Evolutionary conservation across 306 rosid genomes (phyloP).

Genomic region (Crataegus laevigata): DNA sequence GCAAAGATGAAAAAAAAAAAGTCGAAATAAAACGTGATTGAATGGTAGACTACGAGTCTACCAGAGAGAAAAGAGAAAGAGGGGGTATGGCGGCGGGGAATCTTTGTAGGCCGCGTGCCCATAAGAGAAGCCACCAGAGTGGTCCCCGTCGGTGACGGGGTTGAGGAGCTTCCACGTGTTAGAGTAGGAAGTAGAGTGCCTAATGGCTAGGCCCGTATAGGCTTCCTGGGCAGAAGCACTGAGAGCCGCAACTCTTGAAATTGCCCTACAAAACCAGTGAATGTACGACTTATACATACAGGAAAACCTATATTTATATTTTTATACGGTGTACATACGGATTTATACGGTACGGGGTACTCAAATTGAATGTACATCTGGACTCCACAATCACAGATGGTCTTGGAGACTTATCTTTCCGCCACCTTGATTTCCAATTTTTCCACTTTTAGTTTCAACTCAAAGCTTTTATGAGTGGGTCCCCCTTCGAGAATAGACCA

Average conservation of each 20-base stretch:
- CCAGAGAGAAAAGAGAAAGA: neutral
- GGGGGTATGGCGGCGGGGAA: slow-evolving; percentile 89
- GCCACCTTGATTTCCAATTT: slow-evolving; percentile 12
- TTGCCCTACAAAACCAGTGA: neutral
- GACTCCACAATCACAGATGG: slow-evolving; percentile 28
- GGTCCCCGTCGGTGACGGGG: slow-evolving; percentile 41
- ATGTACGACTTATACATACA: neutral
- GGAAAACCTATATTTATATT: neutral
- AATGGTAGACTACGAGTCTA: slow-evolving; percentile 27
- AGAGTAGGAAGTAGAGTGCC: neutral
- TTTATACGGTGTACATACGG: neutral
- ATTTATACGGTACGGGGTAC: neutral
- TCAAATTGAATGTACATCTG: slow-evolving; percentile 19
- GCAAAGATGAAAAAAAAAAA: slow-evolving; percentile 8
- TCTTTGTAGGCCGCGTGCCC: slow-evolving; percentile 70
- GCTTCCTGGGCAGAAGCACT: slow-evolving; percentile 38
- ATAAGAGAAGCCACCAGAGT: slow-evolving; percentile 31
- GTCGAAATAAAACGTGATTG: slow-evolving; percentile 46
- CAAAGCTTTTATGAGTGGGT: neutral
- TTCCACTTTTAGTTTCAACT: neutral
- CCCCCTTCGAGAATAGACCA: neutral
- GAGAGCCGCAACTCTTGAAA: slow-evolving; percentile 65
- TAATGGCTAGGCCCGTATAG: neutral
- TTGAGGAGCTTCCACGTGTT: slow-evolving; percentile 45
- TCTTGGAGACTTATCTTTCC: neutral